phyloP scores from a whole-genome alignment of 805 yeast genomes.

The Wickerhamiella musiphila region DNA sequence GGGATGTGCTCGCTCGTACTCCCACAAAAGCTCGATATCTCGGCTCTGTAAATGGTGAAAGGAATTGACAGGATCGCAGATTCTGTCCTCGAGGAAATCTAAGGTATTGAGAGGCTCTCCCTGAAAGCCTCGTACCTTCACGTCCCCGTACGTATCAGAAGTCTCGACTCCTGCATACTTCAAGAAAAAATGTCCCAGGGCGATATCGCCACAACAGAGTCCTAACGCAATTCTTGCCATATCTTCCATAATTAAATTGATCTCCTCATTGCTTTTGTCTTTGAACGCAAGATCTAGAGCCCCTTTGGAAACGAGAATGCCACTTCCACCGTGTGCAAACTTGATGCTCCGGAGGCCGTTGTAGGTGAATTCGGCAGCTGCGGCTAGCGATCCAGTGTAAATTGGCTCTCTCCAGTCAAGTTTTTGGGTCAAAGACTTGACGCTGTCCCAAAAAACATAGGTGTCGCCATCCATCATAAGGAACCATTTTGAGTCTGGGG shows the following conservation, averaged over 20 bases:
- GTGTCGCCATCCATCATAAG: slow-evolving; percentile 24
- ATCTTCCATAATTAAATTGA: slow-evolving; percentile 6
- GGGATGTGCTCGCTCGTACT: slow-evolving; percentile 24
- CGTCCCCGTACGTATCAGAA: slow-evolving; percentile 6
- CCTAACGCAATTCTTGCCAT: slow-evolving; percentile 13
- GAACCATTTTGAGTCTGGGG: slow-evolving; percentile 20
- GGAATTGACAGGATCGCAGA: slow-evolving; percentile 20
- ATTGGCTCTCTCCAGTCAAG: not conserved
- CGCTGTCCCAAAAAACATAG: slow-evolving; percentile 12
- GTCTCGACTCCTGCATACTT: slow-evolving; percentile 13
- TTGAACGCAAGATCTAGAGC: slow-evolving; percentile 18
- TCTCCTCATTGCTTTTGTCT: slow-evolving; percentile 6
- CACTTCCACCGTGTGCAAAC: slow-evolving; percentile 27
- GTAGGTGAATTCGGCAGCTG: slow-evolving; percentile 5
- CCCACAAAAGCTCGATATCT: slow-evolving; percentile 21
- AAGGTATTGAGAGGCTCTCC: slow-evolving; percentile 20
- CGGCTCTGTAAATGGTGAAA: slow-evolving; percentile 22
- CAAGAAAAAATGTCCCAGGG: slow-evolving; percentile 18
- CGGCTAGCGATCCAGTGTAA: not conserved
- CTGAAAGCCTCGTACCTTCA: slow-evolving; percentile 15
- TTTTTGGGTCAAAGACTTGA: not conserved
- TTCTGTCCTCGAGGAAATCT: slow-evolving; percentile 10
- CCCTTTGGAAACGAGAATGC: slow-evolving; percentile 20
- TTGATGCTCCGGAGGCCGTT: too few relatives aligned
- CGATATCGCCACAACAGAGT: slow-evolving; percentile 24